Evolutionary conservation across 2,329 filamentous ascomycete species (phyloP), one percentile per base, ranked within the genome.

Genomic region (Trichoderma gracile): DNA sequence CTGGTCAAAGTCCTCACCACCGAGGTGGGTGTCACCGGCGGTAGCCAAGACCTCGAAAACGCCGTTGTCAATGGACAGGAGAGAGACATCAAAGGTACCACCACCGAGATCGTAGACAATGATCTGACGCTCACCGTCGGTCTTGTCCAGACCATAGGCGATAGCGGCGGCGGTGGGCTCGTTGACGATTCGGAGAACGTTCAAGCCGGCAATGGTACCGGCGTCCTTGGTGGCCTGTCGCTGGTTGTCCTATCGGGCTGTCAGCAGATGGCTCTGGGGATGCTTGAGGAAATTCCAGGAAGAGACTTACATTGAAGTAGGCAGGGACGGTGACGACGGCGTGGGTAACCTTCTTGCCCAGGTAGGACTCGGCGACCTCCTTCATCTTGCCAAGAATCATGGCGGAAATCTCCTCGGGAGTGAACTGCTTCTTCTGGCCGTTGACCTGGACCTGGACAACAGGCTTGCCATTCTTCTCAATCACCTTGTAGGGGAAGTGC

Each of bases 1-100:
- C 86, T 98, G 93, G 80, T 98, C 94, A 79, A 98, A 98, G 84
- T 98, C 94, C 81, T 98, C 93, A 88, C 93, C 93, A 89, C 93
- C 93, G 72, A 97, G 87, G 80, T 97, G 93, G 73, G 93, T 97
- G 79, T 97, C 93, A 92, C 93, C 93, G 77, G 93, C 92, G 73
- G 93, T 97, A 79, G 93, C 90, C 80, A 94, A 81, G 72, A 97
- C 93, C 84, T 97, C 93, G 77, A 97, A 97, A 72, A 96, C 91
- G 78, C 93, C 93, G 76, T 93, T 84, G 73, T 96, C 92, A 69
- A 96, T 95, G 66, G 90, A 95, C 64, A 97, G 87, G 70, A 97
- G 91, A 62, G 93, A 95, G 58, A 96, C 91, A 92, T 96, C 92
- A 76, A 95, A 95, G 71, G 92, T 95, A 87, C 91, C 91, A 88